Percentiles rank a stretch among this genome's conserved stretches.
phyloP scores from a whole-genome alignment of 805 yeast genomes.

The Hanseniaspora jakobsenii region DNA sequence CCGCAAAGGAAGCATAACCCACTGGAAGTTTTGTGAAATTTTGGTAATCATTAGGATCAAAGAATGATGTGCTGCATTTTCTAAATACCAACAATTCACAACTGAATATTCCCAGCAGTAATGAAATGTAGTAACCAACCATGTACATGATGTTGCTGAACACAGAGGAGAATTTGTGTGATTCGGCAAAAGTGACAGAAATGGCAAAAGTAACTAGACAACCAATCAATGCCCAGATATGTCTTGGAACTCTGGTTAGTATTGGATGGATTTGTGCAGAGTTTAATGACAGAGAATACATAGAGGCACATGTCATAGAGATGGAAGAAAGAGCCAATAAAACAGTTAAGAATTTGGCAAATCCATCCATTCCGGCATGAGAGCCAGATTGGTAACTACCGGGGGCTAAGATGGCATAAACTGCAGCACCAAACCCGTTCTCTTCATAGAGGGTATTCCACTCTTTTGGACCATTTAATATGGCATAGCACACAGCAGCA shows the following conservation, averaged over 20 bases:
- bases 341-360: slow-evolving; percentile 83
- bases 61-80: slow-evolving; percentile 42
- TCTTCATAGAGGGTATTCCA: slow-evolving; percentile 42
- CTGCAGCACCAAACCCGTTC: slow-evolving; percentile 66
- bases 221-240: slow-evolving; percentile 66
- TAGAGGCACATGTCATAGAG: slow-evolving; percentile 82
- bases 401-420: slow-evolving; percentile 62
- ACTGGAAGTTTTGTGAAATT: slow-evolving; percentile 50
- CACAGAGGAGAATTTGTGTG: slow-evolving; percentile 55
- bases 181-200: slow-evolving; percentile 81
- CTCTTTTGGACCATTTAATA: slow-evolving; percentile 30
- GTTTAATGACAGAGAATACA: slow-evolving; percentile 77
- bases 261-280: slow-evolving; percentile 74
- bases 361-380: slow-evolving; percentile 67
- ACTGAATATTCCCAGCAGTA: slow-evolving; percentile 58
- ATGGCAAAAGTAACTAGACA: slow-evolving; percentile 68
- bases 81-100: slow-evolving; percentile 76
- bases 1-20: slow-evolving; percentile 67
- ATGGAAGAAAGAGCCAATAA: slow-evolving; percentile 71
- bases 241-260: slow-evolving; percentile 63
- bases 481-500: slow-evolving; percentile 74
- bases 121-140: slow-evolving; percentile 83
- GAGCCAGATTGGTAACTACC: slow-evolving; percentile 35
- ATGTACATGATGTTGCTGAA: slow-evolving; percentile 79
- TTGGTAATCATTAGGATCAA: slow-evolving; percentile 50